phyloP scores from a whole-genome alignment of 371 early-diverging fungal genomes.

The Rhizomucor miehei region DNA sequence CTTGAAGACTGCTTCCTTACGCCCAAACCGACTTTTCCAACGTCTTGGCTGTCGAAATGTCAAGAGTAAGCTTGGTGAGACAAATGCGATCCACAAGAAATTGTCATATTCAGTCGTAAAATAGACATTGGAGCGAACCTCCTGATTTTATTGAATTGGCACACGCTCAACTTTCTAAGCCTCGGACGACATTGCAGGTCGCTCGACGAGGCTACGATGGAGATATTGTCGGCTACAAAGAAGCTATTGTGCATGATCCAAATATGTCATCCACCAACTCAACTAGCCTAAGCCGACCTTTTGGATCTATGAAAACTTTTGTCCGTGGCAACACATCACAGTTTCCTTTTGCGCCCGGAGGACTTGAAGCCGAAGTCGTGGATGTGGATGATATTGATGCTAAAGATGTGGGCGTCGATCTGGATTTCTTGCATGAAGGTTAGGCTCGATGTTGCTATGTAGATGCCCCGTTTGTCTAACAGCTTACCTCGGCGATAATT shows the following conservation, averaged over 20 bases:
- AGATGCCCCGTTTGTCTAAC: neutral
- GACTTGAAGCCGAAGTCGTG: slow-evolving; percentile 45
- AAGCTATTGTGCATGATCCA: slow-evolving; percentile 32
- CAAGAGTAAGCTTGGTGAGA: slow-evolving; percentile 39
- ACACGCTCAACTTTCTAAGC: slow-evolving; percentile 43
- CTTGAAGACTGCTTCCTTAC: slow-evolving; percentile 47
- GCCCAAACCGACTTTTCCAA: slow-evolving; percentile 43
- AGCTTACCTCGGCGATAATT: neutral
- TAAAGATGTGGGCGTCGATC: slow-evolving; percentile 15
- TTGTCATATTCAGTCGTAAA: no score
- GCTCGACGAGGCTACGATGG: slow-evolving; percentile 54
- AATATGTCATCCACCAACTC: slow-evolving; percentile 67
- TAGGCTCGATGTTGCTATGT: no score
- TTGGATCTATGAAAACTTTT: slow-evolving; percentile 60
- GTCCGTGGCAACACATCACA: slow-evolving; percentile 72
- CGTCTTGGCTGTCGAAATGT: slow-evolving; percentile 47
- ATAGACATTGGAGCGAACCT: slow-evolving; percentile 52
- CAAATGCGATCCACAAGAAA: neutral
- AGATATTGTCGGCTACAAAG: slow-evolving; percentile 47
- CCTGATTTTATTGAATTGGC: slow-evolving; percentile 41
- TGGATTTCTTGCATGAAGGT: slow-evolving; percentile 30
- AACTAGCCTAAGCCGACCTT: slow-evolving; percentile 70
- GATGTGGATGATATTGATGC: slow-evolving; percentile 20
- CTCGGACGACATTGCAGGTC: slow-evolving; percentile 39
- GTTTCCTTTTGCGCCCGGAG: slow-evolving; percentile 84